These are phyloP conservation scores for Canavalia ensiformis DNA, from an alignment of 306 rosid genomes.

Conservation along the genomic window DNA sequence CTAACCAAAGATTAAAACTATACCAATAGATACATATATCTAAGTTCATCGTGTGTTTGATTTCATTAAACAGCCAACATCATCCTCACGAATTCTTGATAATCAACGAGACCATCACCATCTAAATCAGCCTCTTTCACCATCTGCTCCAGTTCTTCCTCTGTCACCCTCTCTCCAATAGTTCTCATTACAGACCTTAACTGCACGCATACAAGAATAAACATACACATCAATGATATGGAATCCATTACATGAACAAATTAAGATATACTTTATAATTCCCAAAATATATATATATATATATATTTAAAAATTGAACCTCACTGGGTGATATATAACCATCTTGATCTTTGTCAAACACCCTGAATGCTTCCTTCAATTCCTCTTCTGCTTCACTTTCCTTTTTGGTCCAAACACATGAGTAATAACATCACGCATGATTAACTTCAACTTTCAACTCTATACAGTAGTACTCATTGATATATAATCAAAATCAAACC, in stretches of 20 bases:
- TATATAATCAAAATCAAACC: not conserved
- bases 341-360: slow-evolving; percentile 75
- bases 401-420: slow-evolving; percentile 39
- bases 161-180: slow-evolving; percentile 62
- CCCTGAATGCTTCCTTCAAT: slow-evolving; percentile 69
- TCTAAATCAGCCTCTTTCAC: slow-evolving; percentile 75
- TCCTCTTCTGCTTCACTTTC: slow-evolving; percentile 70
- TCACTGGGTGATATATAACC: slow-evolving; percentile 75
- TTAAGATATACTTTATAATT: not conserved
- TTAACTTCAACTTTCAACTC: too few species aligned
- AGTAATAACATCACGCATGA: not conserved
- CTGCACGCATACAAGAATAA: slow-evolving; percentile 42
- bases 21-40: not conserved
- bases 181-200: slow-evolving; percentile 66
- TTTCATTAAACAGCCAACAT: slow-evolving; percentile 57
- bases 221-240: not conserved
- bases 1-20: not conserved
- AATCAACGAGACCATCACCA: slow-evolving; percentile 78
- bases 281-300: too few species aligned
- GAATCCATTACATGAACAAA: not conserved
- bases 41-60: too few species aligned
- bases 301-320: slow-evolving; percentile 45
- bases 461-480: too few species aligned
- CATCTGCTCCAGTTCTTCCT: slow-evolving; percentile 74
- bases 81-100: slow-evolving; percentile 72